Evolutionary conservation across 768 basidiomycete species (phyloP), one percentile per base, ranked within the genome.

Genomic region (Auriscalpium microsporum): DNA sequence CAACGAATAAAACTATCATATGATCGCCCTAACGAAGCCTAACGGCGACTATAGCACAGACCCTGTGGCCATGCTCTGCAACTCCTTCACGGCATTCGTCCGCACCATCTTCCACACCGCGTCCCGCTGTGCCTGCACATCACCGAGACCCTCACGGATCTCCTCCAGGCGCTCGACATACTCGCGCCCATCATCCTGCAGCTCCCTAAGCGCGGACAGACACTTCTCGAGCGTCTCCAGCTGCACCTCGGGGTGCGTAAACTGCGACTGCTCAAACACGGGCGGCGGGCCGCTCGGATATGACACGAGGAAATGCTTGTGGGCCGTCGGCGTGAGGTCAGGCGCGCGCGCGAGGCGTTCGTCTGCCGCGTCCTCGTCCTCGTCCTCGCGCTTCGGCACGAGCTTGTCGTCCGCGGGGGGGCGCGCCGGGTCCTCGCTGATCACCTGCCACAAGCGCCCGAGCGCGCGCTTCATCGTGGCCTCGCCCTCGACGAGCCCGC

Each of bases 131-230:
- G 78, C 78, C 53, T 83, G 73, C 34, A 87, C 79, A 60, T 87
- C 84, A 6, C 91, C 91, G 54, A 93, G 67, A 2, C 82, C 82
- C 61, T 93, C 89, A 52, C 91, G 71, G 53, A 94, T 88, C 67
- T 94, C 91, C 63, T 87, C 81, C 53, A 94, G 69, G 28, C 90
- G 79, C 64, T 92, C 90, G 6, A 87, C 82, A 64, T 93, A 94
- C 68, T 93, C 91, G 46, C 89, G 75, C 6, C 86, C 87, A 62
- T 94, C 91, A 63, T 93, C 91, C 61, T 89, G 86, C 19, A 94
- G 72, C 61, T 94, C 91, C 51, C 86, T 80, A 52, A 93, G 69
- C 2, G 81, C 77, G 14, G 84, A 80, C 38, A 92, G 62, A 13
- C 85, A 82, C 65, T 88, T 90, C 64, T 91, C 88, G 54, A 93